Base-by-base conservation (phyloP, 306 rosid genomes). In the Casuarina equisetifolia region DNA sequence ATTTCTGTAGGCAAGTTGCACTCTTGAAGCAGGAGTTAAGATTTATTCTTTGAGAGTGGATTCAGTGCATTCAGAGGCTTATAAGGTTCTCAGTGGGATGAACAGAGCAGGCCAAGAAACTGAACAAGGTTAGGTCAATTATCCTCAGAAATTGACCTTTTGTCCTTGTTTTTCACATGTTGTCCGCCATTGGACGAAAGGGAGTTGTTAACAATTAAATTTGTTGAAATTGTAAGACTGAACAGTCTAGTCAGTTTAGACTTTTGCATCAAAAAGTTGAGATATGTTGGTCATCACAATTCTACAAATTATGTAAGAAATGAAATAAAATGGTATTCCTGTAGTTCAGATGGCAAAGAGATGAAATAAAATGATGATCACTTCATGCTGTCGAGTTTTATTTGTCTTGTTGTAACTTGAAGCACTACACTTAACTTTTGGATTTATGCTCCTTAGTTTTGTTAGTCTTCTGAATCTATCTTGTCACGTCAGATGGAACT, bases 21-120 rank as follows among this genome's bases (percentile, higher is more conserved):
- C 97, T 63, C 96, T 92, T 81, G 99, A 95, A 89, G 99, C 97
- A 48, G 99, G 97, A 69, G 97, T 95, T 50, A 95, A 90, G 83
- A 91, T 95, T 74, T 95, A 92, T 83, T 87, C 99, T 55, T 25
- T 92, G 40, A 82, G 99, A 80, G 99, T 95, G 78, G 99, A 95
- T 83, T 91, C 99, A 0, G 97, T 90, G 78, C 99, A 95, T 75
- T 92, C 97, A 16, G 97, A 92, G 84, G 97, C 99, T 7, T 95
- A 95, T 79, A 92, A 95, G 85, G 99, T 95, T 74, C 99, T 92
- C 82, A 92, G 97, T 43, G 97, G 99, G 79, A 92, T 92, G 97
- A 95, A 95, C 69, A 89, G 99, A 84, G 97, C 92, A 36, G 97
- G 96, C 32, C 97, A 88, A 85, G 99, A 91, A 75, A 82, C 87